Evolutionary conservation across 495 filamentous ascomycete genomes (phyloP).

Genomic region (Glarea lozoyensis): DNA sequence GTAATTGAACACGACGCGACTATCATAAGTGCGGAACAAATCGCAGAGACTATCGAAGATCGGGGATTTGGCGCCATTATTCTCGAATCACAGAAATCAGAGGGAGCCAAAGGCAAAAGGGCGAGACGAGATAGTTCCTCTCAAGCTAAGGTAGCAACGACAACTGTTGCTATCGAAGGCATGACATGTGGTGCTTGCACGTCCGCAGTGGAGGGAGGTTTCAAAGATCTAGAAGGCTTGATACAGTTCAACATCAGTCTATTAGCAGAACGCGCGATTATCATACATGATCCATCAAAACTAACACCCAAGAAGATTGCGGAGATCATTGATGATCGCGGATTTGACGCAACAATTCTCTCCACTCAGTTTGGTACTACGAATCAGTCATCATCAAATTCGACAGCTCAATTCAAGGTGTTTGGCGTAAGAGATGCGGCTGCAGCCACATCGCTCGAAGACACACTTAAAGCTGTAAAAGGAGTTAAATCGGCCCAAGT

Average conservation of each 20-base stretch:
- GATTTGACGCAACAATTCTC: slow-evolving; percentile 82
- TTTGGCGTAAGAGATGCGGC: slow-evolving; percentile 67
- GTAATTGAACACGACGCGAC: slow-evolving; percentile 75
- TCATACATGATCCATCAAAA: slow-evolving; percentile 66
- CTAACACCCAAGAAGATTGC: slow-evolving; percentile 64
- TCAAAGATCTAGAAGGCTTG: slow-evolving; percentile 65
- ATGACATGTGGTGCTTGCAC: slow-evolving; percentile 98
- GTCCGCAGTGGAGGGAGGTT: slow-evolving; percentile 75
- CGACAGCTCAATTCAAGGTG: slow-evolving; percentile 66
- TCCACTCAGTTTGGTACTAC: slow-evolving; percentile 41
- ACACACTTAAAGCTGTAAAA: slow-evolving; percentile 49
- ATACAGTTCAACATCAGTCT: slow-evolving; percentile 89
- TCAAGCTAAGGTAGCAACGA: slow-evolving; percentile 42
- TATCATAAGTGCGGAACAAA: slow-evolving; percentile 57
- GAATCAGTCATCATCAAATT: slow-evolving; percentile 35
- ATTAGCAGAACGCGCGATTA: slow-evolving; percentile 82
- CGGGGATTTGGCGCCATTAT: slow-evolving; percentile 83
- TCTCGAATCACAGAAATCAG: slow-evolving; percentile 40
- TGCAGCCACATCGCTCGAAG: slow-evolving; percentile 63
- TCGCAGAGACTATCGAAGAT: slow-evolving; percentile 80
- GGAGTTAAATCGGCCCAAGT: slow-evolving; percentile 70
- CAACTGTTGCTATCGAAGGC: slow-evolving; percentile 83
- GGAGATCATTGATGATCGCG: slow-evolving; percentile 85
- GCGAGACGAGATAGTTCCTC: slow-evolving; percentile 10
- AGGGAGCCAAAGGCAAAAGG: slow-evolving; percentile 26